Evolutionary conservation across 768 basidiomycete species (phyloP), one percentile per base, ranked within the genome.

Genomic region (Suillus sp.): DNA sequence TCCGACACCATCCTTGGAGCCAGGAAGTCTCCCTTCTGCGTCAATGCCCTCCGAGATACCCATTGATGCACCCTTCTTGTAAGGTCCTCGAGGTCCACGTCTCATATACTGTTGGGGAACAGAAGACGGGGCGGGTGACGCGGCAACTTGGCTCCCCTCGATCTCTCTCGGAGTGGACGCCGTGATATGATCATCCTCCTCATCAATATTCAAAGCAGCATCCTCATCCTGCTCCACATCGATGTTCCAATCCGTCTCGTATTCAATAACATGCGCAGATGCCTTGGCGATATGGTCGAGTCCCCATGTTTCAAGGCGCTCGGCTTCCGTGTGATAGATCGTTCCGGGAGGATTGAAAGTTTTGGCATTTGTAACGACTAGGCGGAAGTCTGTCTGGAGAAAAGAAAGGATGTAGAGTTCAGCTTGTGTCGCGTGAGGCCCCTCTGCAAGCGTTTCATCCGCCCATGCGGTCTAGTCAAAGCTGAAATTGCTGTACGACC

Each of bases 191-290:
- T 66, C 67, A 4, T 68, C 65, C 35, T 70, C 67, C 37, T 85
- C 78, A 1, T 81, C 79, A 45, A 79, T 72, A 10, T 73, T 76
- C 64, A 78, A 42, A 64, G 74, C 48, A 8, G 61, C 68, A 3
- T 76, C 78, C 11, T 80, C 89, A 45, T 90, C 90, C 40, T 83
- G 84, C 69, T 91, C 91, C 10, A 90, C 78, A 59, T 93, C 91
- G 62, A 92, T 88, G 67, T 90, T 92, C 91, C 91, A 92, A 71
- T 92, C 89, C 1, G 88, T 86, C 76, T 92, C 91, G 71, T 88
- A 89, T 62, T 92, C 90, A 62, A 92, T 91, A 47, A 92, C 91
- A 18, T 86, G 89, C 0, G 84, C 78, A 2, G 90, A 80, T 0
- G 88, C 89, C 66, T 87, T 88, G 53, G 83, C 71, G 68, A 93